Evolutionary conservation across 164 flowering plant species (phyloP).

Genomic region (Aristolochia contorta): DNA sequence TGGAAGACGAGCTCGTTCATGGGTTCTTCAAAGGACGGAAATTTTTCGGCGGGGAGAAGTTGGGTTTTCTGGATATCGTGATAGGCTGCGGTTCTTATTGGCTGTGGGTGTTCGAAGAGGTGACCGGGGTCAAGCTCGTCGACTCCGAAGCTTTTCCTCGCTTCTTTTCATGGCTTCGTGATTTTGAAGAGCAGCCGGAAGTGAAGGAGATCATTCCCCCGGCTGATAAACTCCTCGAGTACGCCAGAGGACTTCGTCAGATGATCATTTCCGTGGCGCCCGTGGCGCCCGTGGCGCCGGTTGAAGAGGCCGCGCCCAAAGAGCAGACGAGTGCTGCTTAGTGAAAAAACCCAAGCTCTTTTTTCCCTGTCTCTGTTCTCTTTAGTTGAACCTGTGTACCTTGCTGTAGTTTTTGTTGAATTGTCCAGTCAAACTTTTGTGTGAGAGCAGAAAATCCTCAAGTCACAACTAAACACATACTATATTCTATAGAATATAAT

Average conservation of each 20-base stretch:
- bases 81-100: conserved; percentile 21
- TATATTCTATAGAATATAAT: no score
- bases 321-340: no score
- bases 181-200: conserved; percentile 14
- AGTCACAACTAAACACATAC: no score
- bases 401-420: no score
- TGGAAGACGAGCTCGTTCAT: conserved; percentile 14
- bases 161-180: conserved; percentile 18
- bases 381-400: no score
- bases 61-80: conserved; percentile 18
- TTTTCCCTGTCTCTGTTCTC: no score
- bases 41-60: conserved; percentile 18
- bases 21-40: conserved; percentile 18
- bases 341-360: no score
- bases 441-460: no score
- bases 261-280: conserved; percentile 4
- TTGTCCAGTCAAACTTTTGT: no score
- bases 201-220: conserved; percentile 17
- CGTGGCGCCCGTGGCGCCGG: neutral
- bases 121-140: conserved; percentile 13
- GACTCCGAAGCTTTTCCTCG: conserved; percentile 12
- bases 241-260: conserved; percentile 15
- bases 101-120: conserved; percentile 22
- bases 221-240: conserved; percentile 12
- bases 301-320: no score